A percentile compares a stretch with the other conserved stretches of the same genome.
Conservation (phyloP, 1,139 yeast genomes). For the Lodderomyces beijingensis region DNA sequence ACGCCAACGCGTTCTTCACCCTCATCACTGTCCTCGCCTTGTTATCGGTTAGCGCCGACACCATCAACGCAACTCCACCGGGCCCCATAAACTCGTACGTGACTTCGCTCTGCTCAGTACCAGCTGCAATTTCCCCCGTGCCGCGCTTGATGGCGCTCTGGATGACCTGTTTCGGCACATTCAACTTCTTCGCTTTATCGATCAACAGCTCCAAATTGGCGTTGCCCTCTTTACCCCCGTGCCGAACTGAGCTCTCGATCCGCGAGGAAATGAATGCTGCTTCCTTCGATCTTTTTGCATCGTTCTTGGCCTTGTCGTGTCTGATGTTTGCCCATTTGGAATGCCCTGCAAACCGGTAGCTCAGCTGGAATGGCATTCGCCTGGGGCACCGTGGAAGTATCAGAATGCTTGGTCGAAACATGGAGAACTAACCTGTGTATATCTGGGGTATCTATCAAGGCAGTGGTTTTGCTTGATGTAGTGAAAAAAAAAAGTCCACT, state of each 20-base stretch:
- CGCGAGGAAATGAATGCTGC: constrained; percentile 70
- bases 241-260: constrained; percentile 69
- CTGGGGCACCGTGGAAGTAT: too few relatives aligned
- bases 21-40: constrained; percentile 75
- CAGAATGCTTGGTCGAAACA: too few relatives aligned
- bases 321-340: constrained; percentile 94
- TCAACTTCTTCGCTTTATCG: constrained; percentile 73
- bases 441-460: too few relatives aligned
- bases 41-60: constrained; percentile 86
- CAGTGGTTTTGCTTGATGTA: too few relatives aligned
- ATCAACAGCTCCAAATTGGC: constrained; percentile 69
- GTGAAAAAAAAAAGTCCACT: too few relatives aligned
- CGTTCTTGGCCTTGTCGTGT: constrained; percentile 92
- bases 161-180: constrained; percentile 78
- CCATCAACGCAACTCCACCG: constrained; percentile 80
- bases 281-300: constrained; percentile 66
- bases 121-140: constrained; percentile 48
- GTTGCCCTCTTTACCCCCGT: constrained; percentile 56
- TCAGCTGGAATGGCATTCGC: too few relatives aligned
- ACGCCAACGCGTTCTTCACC: constrained; percentile 72
- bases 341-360: constrained; percentile 62
- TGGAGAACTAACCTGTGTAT: too few relatives aligned
- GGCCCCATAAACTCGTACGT: constrained; percentile 93
- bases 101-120: constrained; percentile 31
- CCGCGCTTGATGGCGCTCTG: constrained; percentile 87